Conservation (phyloP, 768 basidiomycete species). For the Xanthoconium stramineum region DNA sequence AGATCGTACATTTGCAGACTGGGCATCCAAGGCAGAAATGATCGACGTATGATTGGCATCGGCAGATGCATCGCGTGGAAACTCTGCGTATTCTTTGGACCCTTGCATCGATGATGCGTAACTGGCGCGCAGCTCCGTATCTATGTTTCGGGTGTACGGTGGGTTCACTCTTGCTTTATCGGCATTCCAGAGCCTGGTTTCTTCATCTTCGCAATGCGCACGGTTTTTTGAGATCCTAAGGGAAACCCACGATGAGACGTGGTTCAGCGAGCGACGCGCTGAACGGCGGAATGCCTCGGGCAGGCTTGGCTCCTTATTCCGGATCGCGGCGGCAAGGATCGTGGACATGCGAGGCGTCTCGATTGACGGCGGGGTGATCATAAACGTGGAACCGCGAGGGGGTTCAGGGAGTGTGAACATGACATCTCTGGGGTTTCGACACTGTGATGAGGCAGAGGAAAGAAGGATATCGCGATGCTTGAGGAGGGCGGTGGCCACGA, state of each 20-base stretch:
- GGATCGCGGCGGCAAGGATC: conserved; percentile 3
- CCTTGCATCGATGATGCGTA: conserved; percentile 4
- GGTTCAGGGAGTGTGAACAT: conserved; percentile 24
- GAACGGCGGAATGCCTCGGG: conserved; percentile 13
- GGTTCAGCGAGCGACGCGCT: conserved; percentile 22
- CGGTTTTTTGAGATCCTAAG: conserved; percentile 27
- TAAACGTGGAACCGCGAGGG: conserved; percentile 25
- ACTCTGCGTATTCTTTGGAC: conserved; percentile 6
- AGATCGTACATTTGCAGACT: conserved; percentile 2
- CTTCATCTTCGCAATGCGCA: conserved; percentile 23
- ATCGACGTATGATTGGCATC: not conserved
- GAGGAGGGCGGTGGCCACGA: conserved; percentile 46
- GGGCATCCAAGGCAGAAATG: conserved; percentile 8
- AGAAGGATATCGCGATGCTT: conserved; percentile 12
- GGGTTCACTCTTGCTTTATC: conserved; percentile 26
- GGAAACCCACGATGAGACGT: conserved; percentile 41
- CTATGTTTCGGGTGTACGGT: not conserved
- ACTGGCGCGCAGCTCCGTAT: not conserved
- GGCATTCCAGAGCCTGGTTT: conserved; percentile 33
- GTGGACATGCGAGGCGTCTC: conserved; percentile 28
- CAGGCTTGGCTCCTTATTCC: conserved; percentile 7
- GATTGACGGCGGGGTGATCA: conserved; percentile 18
- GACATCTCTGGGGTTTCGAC: not conserved
- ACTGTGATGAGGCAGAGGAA: not conserved
- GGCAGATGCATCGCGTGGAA: conserved; percentile 3